Evolutionary conservation across 2,329 filamentous ascomycete species (phyloP), one percentile per base, ranked within the genome.

Genomic region (Sarocladium kiliense): DNA sequence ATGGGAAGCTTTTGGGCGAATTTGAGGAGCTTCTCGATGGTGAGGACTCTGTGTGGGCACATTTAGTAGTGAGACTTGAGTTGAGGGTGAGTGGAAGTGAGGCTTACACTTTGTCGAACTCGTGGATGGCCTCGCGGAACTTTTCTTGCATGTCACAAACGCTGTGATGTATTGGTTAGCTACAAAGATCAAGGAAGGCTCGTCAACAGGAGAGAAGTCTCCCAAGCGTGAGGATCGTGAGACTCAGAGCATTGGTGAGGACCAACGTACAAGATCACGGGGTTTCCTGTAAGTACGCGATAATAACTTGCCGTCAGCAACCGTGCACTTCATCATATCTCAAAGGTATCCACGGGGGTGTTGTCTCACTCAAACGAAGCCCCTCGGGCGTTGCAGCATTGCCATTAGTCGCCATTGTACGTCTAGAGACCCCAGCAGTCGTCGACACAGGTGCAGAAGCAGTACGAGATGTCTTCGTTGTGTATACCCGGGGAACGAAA

Each of bases 101-200:
- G 9, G 67, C 75, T 57, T 77, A 89, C 85, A 97, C 81, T 68
- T 88, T 91, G 60, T 89, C 82, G 67, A 92, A 97, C 67, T 95
- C 86, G 73, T 87, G 82, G 64, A 97, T 96, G 55, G 86, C 87
- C 9, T 78, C 77, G 58, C 90, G 83, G 74, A 97, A 97, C 71
- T 91, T 95, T 63, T 97, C 93, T 74, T 97, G 93, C 60, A 97
- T 79, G 67, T 97, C 93, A 75, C 93, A 97, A 67, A 97, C 83
- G 65, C 92, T 97, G 55, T 23, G 9, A 32, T 27, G 6, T 11
- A 27, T n/a, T 42, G n/a, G 7, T 41, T 11, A 18, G 41, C 7
- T n/a, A n/a, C n/a, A n/a, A n/a, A n/a, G n/a, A n/a, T n/a, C n/a
- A n/a, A n/a, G n/a, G n/a, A n/a, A n/a, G n/a, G n/a, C n/a, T n/a